Evolutionary conservation across 2,329 filamentous ascomycete genomes (phyloP), one percentile per base, ranked within the genome.

Genomic region (Xylaria multiplex): DNA sequence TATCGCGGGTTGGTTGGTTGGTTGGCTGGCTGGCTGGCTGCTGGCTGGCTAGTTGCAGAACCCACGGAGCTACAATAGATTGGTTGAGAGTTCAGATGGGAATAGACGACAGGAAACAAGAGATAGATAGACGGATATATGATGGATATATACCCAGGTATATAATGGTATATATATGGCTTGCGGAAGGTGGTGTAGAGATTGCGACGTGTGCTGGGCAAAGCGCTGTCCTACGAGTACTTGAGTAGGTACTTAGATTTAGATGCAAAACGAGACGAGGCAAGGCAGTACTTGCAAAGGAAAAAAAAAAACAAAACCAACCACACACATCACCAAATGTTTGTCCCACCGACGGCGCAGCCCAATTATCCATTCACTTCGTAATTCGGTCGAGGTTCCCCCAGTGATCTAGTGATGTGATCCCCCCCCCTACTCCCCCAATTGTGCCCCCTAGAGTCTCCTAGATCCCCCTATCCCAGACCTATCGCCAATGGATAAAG

Each of bases 271-370:
- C 49, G 37, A 61, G 46, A 45, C 42, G 35, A 57, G 52, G 63
- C 52, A 52, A 27, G 50, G 59, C 59, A 32, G 48, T 53, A 40
- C 48, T 64, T 52, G 54, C 30, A 55, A 56, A 62, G 35, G 48
- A 59, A 40, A 48, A 37, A 43, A 24, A 65, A 59, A 50, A 50
- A 46, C 53, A 60, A 54, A 62, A 46, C 56, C 59, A 65, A 58
- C 42, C 46, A 64, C 55, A 37, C 30, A 37, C 22, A 65, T 61
- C 58, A 49, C 16, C 40, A 61, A 50, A 16, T 43, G 32, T 53
- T 59, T 64, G 56, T 70, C 62, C 55, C 60, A 62, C 62, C 46
- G 42, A 59, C 43, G 53, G 46, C 42, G 46, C 66, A 58, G 59
- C 56, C 59, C 66, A 55, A 55, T 55, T 55, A 55, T 55, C 37